phyloP scores from a whole-genome alignment of 345 rosid genomes.

The Eucalyptus globulus region DNA sequence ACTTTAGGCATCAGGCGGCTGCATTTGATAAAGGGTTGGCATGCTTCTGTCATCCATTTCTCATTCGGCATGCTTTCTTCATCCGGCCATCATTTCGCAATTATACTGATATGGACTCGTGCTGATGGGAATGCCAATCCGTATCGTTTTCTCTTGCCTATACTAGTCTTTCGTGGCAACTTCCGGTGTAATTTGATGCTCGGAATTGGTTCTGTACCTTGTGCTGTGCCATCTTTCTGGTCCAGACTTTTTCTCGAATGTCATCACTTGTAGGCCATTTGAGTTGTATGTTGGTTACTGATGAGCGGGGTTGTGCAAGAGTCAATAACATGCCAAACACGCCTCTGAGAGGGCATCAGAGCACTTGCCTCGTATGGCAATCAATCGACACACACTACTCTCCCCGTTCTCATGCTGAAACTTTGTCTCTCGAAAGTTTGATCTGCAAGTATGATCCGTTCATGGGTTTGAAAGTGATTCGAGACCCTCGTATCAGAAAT shows the following conservation, averaged over 20 bases:
- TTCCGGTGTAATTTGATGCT: background rate
- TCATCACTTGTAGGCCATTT: background rate
- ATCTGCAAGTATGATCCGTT: background rate
- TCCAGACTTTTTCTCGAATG: background rate
- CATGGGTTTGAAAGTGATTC: background rate
- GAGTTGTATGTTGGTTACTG: background rate
- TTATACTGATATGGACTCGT: background rate
- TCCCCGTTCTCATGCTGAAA: background rate
- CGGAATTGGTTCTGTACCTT: background rate
- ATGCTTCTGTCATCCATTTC: background rate
- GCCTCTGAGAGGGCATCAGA: background rate
- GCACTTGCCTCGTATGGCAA: background rate
- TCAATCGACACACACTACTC: background rate
- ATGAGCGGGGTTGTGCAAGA: background rate
- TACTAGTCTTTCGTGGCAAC: accelerated
- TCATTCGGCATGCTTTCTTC: background rate
- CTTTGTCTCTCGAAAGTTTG: accelerated
- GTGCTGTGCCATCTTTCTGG: background rate
- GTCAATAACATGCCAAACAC: background rate
- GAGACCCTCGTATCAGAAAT: background rate
- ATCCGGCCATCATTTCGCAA: background rate
- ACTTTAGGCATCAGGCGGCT: background rate
- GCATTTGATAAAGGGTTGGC: background rate
- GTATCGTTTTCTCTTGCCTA: background rate
- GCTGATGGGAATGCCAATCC: background rate